These are phyloP conservation scores for Stipa capillata DNA, from an alignment of 176 grass and related monocot species.

Conservation along the genomic window DNA sequence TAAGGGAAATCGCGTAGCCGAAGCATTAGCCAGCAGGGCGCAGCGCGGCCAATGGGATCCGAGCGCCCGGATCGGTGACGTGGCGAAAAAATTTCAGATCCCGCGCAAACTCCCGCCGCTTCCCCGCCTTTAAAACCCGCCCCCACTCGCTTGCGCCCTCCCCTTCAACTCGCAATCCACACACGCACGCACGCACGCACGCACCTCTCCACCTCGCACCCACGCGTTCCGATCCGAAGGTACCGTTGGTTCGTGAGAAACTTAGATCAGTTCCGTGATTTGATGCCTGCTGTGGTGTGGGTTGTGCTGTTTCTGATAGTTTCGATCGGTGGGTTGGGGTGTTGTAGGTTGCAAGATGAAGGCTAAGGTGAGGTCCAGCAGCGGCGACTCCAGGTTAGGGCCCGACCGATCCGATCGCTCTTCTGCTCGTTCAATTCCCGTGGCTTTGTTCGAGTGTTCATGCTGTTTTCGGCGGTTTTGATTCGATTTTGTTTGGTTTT, in stretches of 20 bases:
- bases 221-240: too few species aligned
- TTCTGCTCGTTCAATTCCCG: neutral
- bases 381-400: conserved; percentile 38
- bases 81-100: conserved; percentile 35
- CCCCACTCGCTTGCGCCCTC: neutral
- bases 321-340: conserved; percentile 6
- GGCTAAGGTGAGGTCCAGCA: conserved; percentile 24
- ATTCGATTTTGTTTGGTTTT: neutral
- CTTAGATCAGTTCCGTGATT: neutral
- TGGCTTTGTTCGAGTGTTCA: neutral
- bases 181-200: too few species aligned
- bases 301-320: neutral
- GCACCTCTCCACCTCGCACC: too few species aligned
- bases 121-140: conserved; percentile 33
- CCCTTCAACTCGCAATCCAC: conserved; percentile 16
- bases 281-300: too few species aligned
- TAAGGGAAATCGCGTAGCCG: neutral
- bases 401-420: too few species aligned
- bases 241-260: neutral
- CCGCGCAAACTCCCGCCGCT: conserved; percentile 40
- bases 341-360: conserved; percentile 48
- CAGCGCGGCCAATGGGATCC: conserved; percentile 16
- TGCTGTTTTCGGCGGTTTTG: neutral
- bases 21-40: neutral
- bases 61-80: conserved; percentile 50